Conservation (phyloP, 1,284 basidiomycete species). For the Tilletia walkeri region DNA sequence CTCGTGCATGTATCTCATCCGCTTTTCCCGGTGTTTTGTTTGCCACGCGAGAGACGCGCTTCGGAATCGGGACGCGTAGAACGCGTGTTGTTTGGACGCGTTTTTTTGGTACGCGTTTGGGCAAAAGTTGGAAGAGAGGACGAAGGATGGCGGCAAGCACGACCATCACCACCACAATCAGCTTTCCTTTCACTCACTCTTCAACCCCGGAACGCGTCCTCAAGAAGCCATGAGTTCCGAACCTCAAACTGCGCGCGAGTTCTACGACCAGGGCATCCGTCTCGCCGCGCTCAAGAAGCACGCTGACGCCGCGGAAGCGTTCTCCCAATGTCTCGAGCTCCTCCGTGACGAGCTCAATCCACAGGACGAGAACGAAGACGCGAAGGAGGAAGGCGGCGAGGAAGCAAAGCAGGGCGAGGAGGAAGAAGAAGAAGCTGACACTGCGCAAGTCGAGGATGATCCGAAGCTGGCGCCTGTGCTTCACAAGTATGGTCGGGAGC, state of each 20-base stretch:
- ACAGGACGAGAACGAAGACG: not conserved
- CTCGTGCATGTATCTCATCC: too few relatives aligned
- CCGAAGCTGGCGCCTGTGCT: conserved; percentile 10
- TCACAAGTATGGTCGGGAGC: conserved; percentile 4
- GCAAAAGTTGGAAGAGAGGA: too few relatives aligned
- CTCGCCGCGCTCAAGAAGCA: conserved; percentile 16
- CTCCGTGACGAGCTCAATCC: not conserved
- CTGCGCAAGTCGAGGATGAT: not conserved
- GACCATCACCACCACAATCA: too few relatives aligned
- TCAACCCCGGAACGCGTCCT: too few relatives aligned
- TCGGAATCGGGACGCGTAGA: too few relatives aligned
- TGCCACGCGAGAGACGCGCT: too few relatives aligned
- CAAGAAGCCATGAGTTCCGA: not conserved
- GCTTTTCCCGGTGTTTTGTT: too few relatives aligned
- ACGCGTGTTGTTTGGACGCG: too few relatives aligned
- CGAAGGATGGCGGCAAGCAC: too few relatives aligned
- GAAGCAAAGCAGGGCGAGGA: not conserved
- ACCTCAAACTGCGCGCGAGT: not conserved
- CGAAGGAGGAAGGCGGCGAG: not conserved
- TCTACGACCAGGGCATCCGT: conserved; percentile 12
- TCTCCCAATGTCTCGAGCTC: conserved; percentile 15
- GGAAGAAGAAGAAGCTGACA: not conserved
- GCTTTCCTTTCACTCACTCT: too few relatives aligned
- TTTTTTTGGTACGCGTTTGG: too few relatives aligned
- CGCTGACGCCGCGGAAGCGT: conserved; percentile 10